Conservation (phyloP, 176 grass and related monocot genomes). For the Microstegium vimineum region DNA sequence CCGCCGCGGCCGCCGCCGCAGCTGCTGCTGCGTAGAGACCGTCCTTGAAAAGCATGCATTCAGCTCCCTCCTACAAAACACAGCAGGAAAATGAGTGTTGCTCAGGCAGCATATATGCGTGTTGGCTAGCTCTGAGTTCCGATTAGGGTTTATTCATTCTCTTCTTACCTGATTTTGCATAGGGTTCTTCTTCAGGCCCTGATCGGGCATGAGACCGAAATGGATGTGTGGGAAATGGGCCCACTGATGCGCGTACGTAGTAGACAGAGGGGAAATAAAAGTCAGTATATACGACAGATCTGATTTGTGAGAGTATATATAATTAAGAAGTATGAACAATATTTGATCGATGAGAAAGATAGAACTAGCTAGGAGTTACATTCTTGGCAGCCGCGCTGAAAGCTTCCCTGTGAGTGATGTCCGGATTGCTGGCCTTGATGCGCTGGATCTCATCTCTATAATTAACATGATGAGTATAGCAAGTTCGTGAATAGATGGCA, state of each 20-base stretch:
- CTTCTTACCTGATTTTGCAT: slow-evolving; percentile 60
- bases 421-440: slow-evolving; percentile 89
- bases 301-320: too few relatives aligned
- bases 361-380: slow-evolving; percentile 56
- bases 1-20: slow-evolving; percentile 19
- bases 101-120: too few relatives aligned
- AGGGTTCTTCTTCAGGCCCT: slow-evolving; percentile 68
- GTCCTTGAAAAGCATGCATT: slow-evolving; percentile 86
- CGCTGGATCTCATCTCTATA: slow-evolving; percentile 98
- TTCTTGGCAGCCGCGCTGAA: slow-evolving; percentile 99
- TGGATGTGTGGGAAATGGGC: slow-evolving; percentile 98
- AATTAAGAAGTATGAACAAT: not conserved
- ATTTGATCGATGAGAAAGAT: not conserved
- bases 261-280: not conserved
- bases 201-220: slow-evolving; percentile 89
- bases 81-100: not conserved
- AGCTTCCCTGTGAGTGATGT: slow-evolving; percentile 95
- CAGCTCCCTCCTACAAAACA: slow-evolving; percentile 44
- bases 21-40: slow-evolving; percentile 79
- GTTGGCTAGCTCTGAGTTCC: too few relatives aligned
- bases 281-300: not conserved
- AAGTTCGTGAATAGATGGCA: not conserved
- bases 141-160: slow-evolving; percentile 5
- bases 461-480: not conserved
- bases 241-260: slow-evolving; percentile 78